A percentile compares a stretch with the other conserved stretches of the same genome.
These are phyloP conservation scores for Psilocybe tampanensis DNA, from an alignment of 768 basidiomycete species.

Conservation along the genomic window DNA sequence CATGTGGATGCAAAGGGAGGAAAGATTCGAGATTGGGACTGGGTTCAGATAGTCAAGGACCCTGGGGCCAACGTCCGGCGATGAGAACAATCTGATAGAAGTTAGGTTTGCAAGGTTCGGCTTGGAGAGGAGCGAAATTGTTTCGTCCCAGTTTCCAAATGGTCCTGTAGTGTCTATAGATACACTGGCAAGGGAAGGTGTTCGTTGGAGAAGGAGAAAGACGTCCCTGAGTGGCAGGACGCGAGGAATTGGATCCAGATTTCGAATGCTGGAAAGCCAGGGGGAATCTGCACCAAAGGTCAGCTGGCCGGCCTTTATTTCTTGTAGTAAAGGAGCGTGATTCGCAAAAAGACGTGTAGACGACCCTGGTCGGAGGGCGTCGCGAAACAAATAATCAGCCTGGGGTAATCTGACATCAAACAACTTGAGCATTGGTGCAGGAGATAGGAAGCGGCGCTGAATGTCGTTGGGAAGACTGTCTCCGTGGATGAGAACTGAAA, in stretches of 20 bases:
- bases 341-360: background rate
- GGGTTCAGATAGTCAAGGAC: no score
- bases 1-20: no score
- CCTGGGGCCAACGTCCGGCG: no score
- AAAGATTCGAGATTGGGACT: no score
- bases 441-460: background rate
- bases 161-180: no score
- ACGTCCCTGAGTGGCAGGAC: background rate
- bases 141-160: no score
- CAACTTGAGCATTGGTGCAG: background rate
- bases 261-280: background rate
- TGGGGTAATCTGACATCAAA: background rate
- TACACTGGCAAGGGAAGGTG: background rate
- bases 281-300: background rate
- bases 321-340: background rate
- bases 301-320: background rate
- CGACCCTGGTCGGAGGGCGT: background rate
- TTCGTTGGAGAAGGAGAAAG: background rate
- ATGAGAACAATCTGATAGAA: no score
- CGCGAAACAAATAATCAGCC: background rate
- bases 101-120: no score
- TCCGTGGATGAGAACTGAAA: background rate
- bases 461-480: background rate
- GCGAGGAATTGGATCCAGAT: background rate
- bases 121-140: no score